Percentiles rank a stretch among this genome's conserved stretches.
Conservation (phyloP, 441 rosid genomes). For the Eruca vesicaria region DNA sequence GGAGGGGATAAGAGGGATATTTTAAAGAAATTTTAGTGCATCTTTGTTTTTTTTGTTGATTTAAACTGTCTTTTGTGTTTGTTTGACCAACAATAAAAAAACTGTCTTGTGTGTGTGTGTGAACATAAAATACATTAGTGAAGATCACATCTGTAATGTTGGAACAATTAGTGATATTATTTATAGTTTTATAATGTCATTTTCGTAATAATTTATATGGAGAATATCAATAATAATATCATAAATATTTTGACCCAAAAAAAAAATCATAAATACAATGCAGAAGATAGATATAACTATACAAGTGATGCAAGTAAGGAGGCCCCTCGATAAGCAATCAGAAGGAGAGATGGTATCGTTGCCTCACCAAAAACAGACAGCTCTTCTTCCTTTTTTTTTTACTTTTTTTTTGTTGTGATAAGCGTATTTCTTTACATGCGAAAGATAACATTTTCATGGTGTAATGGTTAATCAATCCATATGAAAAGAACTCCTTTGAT, state of each 20-base stretch:
- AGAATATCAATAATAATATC: conserved; percentile 10
- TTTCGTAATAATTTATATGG: conserved; percentile 30
- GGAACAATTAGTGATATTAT: not conserved
- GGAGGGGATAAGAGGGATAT: not conserved
- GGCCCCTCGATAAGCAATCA: conserved; percentile 30
- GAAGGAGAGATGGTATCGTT: conserved; percentile 16
- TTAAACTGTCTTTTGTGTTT: not conserved
- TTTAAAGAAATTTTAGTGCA: not conserved
- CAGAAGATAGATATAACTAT: conserved; percentile 14
- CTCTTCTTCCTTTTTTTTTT: conserved; percentile 13
- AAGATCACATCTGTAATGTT: conserved; percentile 17
- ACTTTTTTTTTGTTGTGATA: not conserved
- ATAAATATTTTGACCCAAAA: not conserved
- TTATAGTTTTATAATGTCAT: conserved; percentile 1
- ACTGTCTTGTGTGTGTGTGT: not conserved
- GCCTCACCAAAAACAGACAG: conserved; percentile 36
- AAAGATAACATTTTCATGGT: not conserved
- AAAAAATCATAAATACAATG: conserved; percentile 12
- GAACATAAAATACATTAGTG: conserved; percentile 2
- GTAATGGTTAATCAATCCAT: not conserved
- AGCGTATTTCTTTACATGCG: not conserved
- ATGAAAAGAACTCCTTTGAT: not conserved
- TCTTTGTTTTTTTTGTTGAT: not conserved
- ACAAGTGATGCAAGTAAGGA: conserved; percentile 30
- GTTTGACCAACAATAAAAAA: no score